Evolutionary conservation across 192 early-diverging fungal genomes (phyloP), one percentile per base, ranked within the genome.

Genomic region (Coemansia sp.): DNA sequence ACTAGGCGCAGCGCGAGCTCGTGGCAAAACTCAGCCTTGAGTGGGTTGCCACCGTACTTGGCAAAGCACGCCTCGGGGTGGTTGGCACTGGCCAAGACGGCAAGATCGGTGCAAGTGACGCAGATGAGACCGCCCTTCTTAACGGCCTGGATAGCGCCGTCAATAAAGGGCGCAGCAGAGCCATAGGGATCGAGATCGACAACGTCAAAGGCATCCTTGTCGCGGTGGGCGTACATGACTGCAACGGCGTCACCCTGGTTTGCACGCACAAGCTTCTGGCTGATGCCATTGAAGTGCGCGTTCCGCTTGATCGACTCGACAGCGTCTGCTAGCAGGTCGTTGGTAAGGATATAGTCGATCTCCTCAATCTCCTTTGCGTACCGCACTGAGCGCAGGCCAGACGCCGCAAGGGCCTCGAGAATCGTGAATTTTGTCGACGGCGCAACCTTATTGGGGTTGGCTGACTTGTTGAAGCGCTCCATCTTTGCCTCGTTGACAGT

Each of bases 161-260:
- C 98, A 17, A 98, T 72, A 74, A 99, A 99, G 5, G 95, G 96
- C 0, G 96, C 86, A 0, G 96, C 96, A 1, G 94, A 91, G 32
- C 98, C 98, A 72, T 98, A 99, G 13, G 98, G 98, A 78, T 99
- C 98, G 65, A 97, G 77, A 79, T 97, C 96, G 27, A 97, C 89
- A 0, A 98, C 93, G 78, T 94, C 89, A 65, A 89, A 97, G 36
- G 84, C 75, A 51, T 86, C 76, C 29, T 84, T 85, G 46, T 71
- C 75, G 27, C 89, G 84, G 48, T 88, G 85, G 29, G 85, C 71
- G 72, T 94, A 91, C 85, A 94, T 87, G 20, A 92, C 87, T 20
- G 84, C 84, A 32, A 75, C 89, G 1, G 95, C 96, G 69, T 98
- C 95, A 46, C 92, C 96, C 58, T 87, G 78, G 73, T 93, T 92